phyloP scores from a whole-genome alignment of 495 filamentous ascomycete species.

The Daldinia childiae region DNA sequence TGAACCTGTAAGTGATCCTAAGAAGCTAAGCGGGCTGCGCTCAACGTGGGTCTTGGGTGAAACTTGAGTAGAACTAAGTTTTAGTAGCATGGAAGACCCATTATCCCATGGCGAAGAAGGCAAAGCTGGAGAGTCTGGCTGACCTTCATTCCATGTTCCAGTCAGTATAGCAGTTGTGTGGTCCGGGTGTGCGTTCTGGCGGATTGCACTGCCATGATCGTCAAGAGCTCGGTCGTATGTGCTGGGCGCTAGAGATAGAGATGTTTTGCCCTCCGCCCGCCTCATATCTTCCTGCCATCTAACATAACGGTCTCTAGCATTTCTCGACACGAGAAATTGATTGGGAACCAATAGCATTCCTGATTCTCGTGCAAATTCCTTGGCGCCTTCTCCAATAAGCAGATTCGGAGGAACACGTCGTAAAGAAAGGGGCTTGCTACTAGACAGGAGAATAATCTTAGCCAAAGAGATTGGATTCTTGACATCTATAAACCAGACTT shows the following conservation, averaged over 20 bases:
- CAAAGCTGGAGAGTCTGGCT: conserved; percentile 60
- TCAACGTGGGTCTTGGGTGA: conserved; percentile 14
- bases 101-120: conserved; percentile 14
- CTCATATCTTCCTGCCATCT: conserved; percentile 81
- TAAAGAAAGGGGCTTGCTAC: conserved; percentile 75
- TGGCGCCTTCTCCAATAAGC: conserved; percentile 84
- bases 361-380: conserved; percentile 81
- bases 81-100: conserved; percentile 8
- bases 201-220: conserved; percentile 32
- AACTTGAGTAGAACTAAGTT: neutral
- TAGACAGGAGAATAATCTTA: conserved; percentile 79
- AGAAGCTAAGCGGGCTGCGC: conserved; percentile 24
- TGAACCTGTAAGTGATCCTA: conserved; percentile 10
- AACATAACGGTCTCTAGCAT: conserved; percentile 75
- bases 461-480: conserved; percentile 92
- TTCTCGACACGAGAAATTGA: conserved; percentile 77
- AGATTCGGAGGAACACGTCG: conserved; percentile 92
- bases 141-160: conserved; percentile 69
- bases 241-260: conserved; percentile 24
- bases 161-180: conserved; percentile 62
- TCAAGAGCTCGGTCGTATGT: conserved; percentile 39
- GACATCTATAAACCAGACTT: conserved; percentile 66
- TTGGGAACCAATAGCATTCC: conserved; percentile 73
- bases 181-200: conserved; percentile 48
- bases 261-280: conserved; percentile 55